These are phyloP conservation scores for Boletus rex-veris DNA, from an alignment of 768 basidiomycete genomes.

Conservation along the genomic window DNA sequence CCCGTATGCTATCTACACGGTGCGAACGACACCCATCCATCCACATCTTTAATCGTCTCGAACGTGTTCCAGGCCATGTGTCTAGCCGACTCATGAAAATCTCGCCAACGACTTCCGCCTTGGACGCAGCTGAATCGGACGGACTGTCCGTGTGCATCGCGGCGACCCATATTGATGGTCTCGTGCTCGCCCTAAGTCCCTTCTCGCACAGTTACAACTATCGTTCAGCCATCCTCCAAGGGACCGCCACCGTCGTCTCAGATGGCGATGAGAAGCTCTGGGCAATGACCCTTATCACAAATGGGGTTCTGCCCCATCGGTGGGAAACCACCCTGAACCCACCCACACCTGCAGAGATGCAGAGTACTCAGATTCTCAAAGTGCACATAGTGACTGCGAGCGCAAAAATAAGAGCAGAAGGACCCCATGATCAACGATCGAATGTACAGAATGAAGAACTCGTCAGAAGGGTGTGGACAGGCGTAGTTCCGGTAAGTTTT, in stretches of 20 bases:
- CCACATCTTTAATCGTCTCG: background rate
- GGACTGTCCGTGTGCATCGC: constrained; percentile 22
- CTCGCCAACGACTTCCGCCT: background rate
- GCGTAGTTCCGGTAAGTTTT: constrained; percentile 21
- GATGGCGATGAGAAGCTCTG: constrained; percentile 23
- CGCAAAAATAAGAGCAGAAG: constrained; percentile 23
- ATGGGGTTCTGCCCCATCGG: constrained; percentile 20
- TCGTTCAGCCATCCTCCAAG: constrained; percentile 24
- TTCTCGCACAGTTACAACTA: constrained; percentile 28
- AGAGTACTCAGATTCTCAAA: constrained; percentile 23
- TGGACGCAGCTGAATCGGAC: background rate
- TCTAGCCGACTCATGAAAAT: constrained; percentile 30
- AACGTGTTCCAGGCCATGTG: constrained; percentile 9
- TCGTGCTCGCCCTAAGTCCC: constrained; percentile 22
- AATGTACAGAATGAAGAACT: constrained; percentile 17
- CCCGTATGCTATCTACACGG: constrained; percentile 24
- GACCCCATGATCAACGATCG: constrained; percentile 19
- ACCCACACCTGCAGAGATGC: constrained; percentile 21
- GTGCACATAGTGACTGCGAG: constrained; percentile 20
- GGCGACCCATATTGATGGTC: constrained; percentile 24
- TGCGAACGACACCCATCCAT: background rate
- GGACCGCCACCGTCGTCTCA: constrained; percentile 11
- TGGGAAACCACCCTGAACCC: constrained; percentile 22
- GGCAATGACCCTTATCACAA: constrained; percentile 22
- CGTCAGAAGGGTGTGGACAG: constrained; percentile 21